Base-by-base conservation (phyloP, 768 basidiomycete species). In the Termitomyces eurrhizus region DNA sequence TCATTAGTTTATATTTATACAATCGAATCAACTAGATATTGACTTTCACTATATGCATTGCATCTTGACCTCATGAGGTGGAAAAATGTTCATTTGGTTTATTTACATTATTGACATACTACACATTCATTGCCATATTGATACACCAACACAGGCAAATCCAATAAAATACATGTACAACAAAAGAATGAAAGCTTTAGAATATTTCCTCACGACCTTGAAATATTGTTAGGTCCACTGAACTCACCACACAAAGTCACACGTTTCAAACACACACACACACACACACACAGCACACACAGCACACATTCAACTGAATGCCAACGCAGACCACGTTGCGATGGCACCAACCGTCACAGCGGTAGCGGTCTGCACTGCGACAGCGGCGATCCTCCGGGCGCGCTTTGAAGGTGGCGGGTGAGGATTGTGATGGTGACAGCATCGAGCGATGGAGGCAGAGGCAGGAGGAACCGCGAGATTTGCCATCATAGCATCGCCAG, bases 241-340 rank as follows among this genome's bases (percentile, higher is more conserved):
- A 29, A 26, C 44, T 46, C 33, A 39, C 36, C 18, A 14, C 13
- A 33, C 2, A 24, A 6, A 44, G 26, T 26, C 18, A 45, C 54
- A 32, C 54, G 14, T 14, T 21, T n/a, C 44, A n/a, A n/a, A 21
- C 21, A 21, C 21, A 21, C 21, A 21, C 21, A 21, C 21, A 21
- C 21, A 21, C 21, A n/a, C 35, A 29, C 37, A 32, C 46, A 26
- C 29, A 29, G 24, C 52, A 21, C 51, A 24, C 14, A n/a, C 21
- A 32, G 24, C 46, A 26, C 32, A 18, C 37, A 26, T 64, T 79
- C 66, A 88, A 62, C 75, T 77, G 70, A 86, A 91, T 0, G 89
- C 89, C 59, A 92, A 71, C 29, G 87, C 87, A 18, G 85, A 83
- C 89, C 89, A 91, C 2, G 89, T 80, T 3, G 83, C 85, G 13